Conservation (phyloP, 305 asterid genomes). For the Lippia alba region DNA sequence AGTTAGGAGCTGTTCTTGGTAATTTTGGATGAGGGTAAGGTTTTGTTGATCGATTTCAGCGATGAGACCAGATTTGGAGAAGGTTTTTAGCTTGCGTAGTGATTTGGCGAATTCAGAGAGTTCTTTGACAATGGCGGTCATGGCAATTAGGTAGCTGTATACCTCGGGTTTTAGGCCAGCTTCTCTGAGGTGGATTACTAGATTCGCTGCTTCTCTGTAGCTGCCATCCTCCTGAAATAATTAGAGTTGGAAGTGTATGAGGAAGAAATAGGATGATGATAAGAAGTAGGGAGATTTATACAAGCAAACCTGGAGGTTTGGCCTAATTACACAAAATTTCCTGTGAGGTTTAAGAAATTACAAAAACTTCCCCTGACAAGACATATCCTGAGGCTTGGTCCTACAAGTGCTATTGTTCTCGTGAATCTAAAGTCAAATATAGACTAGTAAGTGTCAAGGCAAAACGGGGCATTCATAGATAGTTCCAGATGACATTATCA, state of each 20-base stretch:
- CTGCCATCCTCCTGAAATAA: constrained; percentile 79
- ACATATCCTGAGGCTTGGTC: too few species aligned
- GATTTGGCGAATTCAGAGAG: constrained; percentile 90
- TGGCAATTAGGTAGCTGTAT: constrained; percentile 89
- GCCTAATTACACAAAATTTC: too few species aligned
- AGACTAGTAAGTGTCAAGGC: too few species aligned
- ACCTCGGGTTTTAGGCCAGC: constrained; percentile 79
- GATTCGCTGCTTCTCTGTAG: constrained; percentile 70
- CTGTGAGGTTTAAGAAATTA: too few species aligned
- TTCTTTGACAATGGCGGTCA: constrained; percentile 93
- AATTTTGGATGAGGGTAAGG: constrained; percentile 56
- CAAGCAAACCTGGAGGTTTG: too few species aligned
- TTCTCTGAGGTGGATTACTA: constrained; percentile 75
- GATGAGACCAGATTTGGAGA: constrained; percentile 59
- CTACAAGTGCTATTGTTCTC: too few species aligned
- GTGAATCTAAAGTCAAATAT: too few species aligned
- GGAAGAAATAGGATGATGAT: not conserved
- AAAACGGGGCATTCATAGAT: too few species aligned
- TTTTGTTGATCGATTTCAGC: constrained; percentile 62
- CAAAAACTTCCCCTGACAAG: too few species aligned
- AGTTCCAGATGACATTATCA: too few species aligned
- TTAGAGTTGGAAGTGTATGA: constrained; percentile 5
- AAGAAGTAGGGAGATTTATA: not conserved
- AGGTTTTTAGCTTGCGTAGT: constrained; percentile 72
- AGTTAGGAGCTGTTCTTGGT: constrained; percentile 65